Evolutionary conservation across 2,329 filamentous ascomycete species (phyloP), one percentile per base, ranked within the genome.

Genomic region (Microdochium trichocladiopsis): DNA sequence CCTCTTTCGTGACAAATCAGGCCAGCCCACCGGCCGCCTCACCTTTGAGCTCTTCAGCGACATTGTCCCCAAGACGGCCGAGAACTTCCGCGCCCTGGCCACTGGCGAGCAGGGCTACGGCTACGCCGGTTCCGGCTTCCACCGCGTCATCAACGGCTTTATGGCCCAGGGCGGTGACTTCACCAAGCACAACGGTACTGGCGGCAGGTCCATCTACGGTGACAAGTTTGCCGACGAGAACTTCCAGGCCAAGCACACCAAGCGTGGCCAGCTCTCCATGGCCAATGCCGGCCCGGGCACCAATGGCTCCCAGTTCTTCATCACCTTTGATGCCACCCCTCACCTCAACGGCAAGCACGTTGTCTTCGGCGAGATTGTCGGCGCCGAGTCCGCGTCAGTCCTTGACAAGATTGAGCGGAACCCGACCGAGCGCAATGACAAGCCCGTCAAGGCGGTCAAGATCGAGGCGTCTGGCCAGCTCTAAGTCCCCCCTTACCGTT

Each of bases 151-250:
- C 76, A 96, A 96, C 78, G 83, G 88, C 64, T 99, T 99, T 73
- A 97, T 99, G 93, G 94, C 96, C 65, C 88, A 96, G 75, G 92
- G 94, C 66, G 93, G 94, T 72, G 94, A 97, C 71, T 99, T 99
- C 70, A 99, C 93, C 49, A 86, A 83, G 52, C 90, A 90, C 68
- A 93, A 97, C 68, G 94, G 93, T 59, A 97, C 93, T 24, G 93
- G 93, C 58, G 93, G 93, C 65, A 93, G 96, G 76, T 94, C 88
- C 58, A 97, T 99, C 71, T 99, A 97, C 67, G 93, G 93, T 65
- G 88, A 88, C 69, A 97, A 96, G 75, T 99, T 99, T 63, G 88
- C 90, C 63, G 93, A 99, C 63, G 93, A 99, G 80, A 95, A 95
- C 71, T 97, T 99, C 66, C 80, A 89, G 51, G 75, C 87, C 66